Conservation (phyloP, 495 filamentous ascomycete species). For the Talaromyces borbonicus region DNA sequence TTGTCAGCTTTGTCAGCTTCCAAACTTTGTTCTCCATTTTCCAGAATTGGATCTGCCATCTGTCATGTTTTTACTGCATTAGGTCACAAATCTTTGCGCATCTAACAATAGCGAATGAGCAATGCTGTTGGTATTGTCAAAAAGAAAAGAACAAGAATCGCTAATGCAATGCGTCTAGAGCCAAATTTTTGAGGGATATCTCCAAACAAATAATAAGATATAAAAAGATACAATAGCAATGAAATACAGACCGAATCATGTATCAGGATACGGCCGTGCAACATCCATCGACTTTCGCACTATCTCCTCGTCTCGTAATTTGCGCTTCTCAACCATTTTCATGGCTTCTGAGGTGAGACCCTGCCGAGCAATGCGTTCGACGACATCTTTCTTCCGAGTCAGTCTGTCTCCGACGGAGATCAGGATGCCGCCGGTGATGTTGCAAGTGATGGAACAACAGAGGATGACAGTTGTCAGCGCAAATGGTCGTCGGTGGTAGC, state of each 20-base stretch:
- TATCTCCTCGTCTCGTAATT: slow-evolving; percentile 35
- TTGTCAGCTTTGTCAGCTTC: too few species aligned
- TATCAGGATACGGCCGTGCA: slow-evolving; percentile 10
- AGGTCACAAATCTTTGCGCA: too few species aligned
- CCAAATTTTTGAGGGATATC: too few species aligned
- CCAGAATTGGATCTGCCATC: too few species aligned
- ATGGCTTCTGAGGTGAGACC: slow-evolving; percentile 64
- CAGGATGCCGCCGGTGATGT: slow-evolving; percentile 59
- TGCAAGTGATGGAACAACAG: slow-evolving; percentile 61
- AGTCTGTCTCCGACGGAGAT: slow-evolving; percentile 63
- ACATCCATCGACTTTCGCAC: background rate
- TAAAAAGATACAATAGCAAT: slow-evolving; percentile 14
- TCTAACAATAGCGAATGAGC: too few species aligned
- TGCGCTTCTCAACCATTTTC: slow-evolving; percentile 56
- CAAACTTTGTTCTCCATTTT: too few species aligned
- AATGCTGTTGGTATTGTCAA: too few species aligned
- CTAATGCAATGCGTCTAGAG: too few species aligned
- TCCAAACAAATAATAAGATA: background rate
- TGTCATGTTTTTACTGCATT: too few species aligned
- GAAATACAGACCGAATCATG: background rate
- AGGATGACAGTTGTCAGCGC: slow-evolving; percentile 72
- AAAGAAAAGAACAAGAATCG: too few species aligned
- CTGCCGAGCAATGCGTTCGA: slow-evolving; percentile 63
- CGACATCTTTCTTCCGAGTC: slow-evolving; percentile 72
- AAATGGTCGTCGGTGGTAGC: slow-evolving; percentile 49